Evolutionary conservation across 192 early-diverging fungal genomes (phyloP).

Genomic region (Backusella tuberculispora): DNA sequence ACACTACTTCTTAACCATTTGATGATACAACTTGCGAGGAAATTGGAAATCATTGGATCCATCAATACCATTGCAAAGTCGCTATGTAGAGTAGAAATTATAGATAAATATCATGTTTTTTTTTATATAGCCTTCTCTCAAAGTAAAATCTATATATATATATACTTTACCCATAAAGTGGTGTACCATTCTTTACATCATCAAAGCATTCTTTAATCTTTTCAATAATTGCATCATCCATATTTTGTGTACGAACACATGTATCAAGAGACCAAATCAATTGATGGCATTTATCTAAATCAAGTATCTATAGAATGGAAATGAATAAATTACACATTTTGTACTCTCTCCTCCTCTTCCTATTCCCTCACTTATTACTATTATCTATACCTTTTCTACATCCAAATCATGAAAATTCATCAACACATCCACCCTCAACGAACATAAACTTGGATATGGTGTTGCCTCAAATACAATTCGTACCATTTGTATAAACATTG

Average conservation of each 20-base stretch:
- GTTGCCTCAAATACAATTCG: slow-evolving; percentile 40
- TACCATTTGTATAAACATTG: slow-evolving; percentile 43
- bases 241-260: slow-evolving; percentile 55
- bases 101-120: no score
- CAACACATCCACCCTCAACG: slow-evolving; percentile 58
- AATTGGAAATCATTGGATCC: slow-evolving; percentile 55
- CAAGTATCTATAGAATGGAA: slow-evolving; percentile 44
- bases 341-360: no score
- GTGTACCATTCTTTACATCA: slow-evolving; percentile 48
- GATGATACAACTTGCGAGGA: slow-evolving; percentile 53
- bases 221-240: slow-evolving; percentile 57
- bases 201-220: slow-evolving; percentile 62
- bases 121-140: no score
- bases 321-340: background rate
- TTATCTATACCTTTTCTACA: slow-evolving; percentile 41
- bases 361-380: background rate
- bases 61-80: slow-evolving; percentile 64
- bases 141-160: no score
- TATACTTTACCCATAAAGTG: slow-evolving; percentile 53
- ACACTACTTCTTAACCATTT: slow-evolving; percentile 40
- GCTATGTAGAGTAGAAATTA: slow-evolving; percentile 32
- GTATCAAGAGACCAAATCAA: slow-evolving; percentile 61
- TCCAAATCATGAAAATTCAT: slow-evolving; percentile 62
- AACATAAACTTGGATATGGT: slow-evolving; percentile 47
- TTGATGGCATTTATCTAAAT: slow-evolving; percentile 54